Percentiles rank a stretch among this genome's conserved stretches.
These are phyloP conservation scores for Colletotrichum karsti DNA, from an alignment of 2,329 filamentous ascomycete species.

Conservation along the genomic window DNA sequence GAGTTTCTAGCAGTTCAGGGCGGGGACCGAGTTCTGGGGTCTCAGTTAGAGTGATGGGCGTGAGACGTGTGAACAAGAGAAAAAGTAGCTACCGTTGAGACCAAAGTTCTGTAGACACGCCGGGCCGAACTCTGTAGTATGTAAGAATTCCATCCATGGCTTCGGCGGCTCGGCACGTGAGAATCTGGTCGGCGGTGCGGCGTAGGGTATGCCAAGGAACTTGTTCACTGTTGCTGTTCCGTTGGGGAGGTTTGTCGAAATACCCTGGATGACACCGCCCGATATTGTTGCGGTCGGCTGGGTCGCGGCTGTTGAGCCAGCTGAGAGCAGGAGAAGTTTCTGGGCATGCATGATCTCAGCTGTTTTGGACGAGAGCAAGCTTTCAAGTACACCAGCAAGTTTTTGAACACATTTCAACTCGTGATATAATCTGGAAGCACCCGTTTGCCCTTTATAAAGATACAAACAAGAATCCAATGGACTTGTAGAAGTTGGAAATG, in stretches of 20 bases:
- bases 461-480: too few species aligned
- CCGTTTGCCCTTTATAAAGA: too few species aligned
- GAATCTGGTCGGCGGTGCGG: slow-evolving; percentile 52
- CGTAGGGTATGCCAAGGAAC: slow-evolving; percentile 62
- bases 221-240: slow-evolving; percentile 38
- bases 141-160: neutral
- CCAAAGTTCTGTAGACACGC: slow-evolving; percentile 22
- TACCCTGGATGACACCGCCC: neutral
- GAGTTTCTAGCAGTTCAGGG: slow-evolving; percentile 28
- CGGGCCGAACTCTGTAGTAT: slow-evolving; percentile 4
- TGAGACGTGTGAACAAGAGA: too few species aligned
- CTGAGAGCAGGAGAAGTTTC: neutral
- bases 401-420: too few species aligned
- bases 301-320: neutral
- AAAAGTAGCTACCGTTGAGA: slow-evolving; percentile 4
- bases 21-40: slow-evolving; percentile 30
- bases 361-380: too few species aligned
- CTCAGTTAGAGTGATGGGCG: neutral
- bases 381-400: too few species aligned
- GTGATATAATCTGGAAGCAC: too few species aligned
- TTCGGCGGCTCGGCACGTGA: neutral
- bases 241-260: neutral
- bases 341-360: neutral
- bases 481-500: too few species aligned
- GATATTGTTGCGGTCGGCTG: neutral